Evolutionary conservation across 2,329 filamentous ascomycete species (phyloP).

Genomic region (Paramyrothecium sp.): DNA sequence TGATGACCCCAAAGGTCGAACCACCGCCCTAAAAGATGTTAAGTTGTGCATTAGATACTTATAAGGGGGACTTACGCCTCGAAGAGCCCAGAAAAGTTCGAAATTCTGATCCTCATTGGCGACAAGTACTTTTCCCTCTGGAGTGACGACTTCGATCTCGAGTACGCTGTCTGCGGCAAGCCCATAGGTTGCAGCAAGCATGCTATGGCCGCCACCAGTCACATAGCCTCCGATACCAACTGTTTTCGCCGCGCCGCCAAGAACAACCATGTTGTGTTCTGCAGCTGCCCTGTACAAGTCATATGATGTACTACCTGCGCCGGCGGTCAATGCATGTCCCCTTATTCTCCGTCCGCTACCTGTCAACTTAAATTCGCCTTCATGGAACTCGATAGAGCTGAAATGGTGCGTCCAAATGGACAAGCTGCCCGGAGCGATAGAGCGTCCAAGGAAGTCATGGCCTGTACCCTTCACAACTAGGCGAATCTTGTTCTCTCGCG

Average conservation of each 20-base stretch:
- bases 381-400: constrained; percentile 32
- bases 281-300: constrained; percentile 46
- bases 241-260: constrained; percentile 53
- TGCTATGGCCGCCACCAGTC: constrained; percentile 60
- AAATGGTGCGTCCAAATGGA: constrained; percentile 54
- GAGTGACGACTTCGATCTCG: constrained; percentile 56
- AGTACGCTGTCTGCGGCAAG: constrained; percentile 63
- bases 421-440: constrained; percentile 46
- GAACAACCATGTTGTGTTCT: constrained; percentile 42
- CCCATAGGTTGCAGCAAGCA: constrained; percentile 52
- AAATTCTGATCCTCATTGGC: constrained; percentile 51
- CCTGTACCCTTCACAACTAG: constrained; percentile 39
- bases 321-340: constrained; percentile 49
- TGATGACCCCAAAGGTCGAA: constrained; percentile 60
- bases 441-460: constrained; percentile 44
- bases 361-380: constrained; percentile 38
- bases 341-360: constrained; percentile 39
- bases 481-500: constrained; percentile 39
- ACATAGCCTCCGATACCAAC: constrained; percentile 61
- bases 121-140: constrained; percentile 45
- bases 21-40: constrained; percentile 45
- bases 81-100: constrained; percentile 64
- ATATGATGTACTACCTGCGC: constrained; percentile 50
- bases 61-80: constrained; percentile 42
- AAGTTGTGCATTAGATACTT: background rate